Evolutionary conservation across 2,329 filamentous ascomycete species (phyloP), one percentile per base, ranked within the genome.

Genomic region (Coniochaeta pulveracea): DNA sequence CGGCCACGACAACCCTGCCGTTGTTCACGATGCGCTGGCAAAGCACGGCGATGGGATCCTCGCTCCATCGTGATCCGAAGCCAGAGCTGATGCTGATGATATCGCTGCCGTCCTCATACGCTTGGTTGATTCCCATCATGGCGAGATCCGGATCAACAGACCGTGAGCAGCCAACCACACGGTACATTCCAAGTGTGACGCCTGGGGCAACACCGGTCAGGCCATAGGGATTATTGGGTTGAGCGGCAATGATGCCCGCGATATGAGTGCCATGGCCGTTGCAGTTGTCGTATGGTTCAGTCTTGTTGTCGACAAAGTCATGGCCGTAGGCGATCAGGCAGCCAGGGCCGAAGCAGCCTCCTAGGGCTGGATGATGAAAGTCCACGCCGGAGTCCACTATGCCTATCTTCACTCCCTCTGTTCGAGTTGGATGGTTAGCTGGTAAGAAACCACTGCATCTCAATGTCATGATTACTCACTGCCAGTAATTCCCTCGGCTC

Each of bases 331-430:
- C 51, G 10, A 72, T 56, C 18, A 66, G 52, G 40, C 57, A 68
- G 0, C 63, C 65, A 11, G 54, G 43, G 3, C 68, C 68, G 38
- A 70, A 71, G 33, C 66, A 63, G 4, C 65, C 66, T 10, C 68
- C 68, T 2, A 72, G 57, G 6, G 63, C 62, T 10, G 64, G 64
- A 37, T 67, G 66, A 7, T 45, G 54, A 43, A 70, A 70, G 43
- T 72, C 67, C 17, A 69, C 50, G 4, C 49, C 47, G 1, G 43
- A 47, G 37, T 64, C 57, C 27, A 65, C 48, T 19, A 66, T 47
- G 5, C 51, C 63, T 12, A 69, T 50, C 15, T 54, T 55, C 19
- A 63, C 44, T 2, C 64, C 63, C 25, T 60, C 55, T 14, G n/a
- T n/a, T n/a, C n/a, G n/a, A n/a, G n/a, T n/a, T n/a, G n/a, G n/a